A percentile compares a stretch with the other conserved stretches of the same genome.
These are phyloP conservation scores for Beta lomatogona DNA, from an alignment of 179 eudicot species.

Conservation along the genomic window DNA sequence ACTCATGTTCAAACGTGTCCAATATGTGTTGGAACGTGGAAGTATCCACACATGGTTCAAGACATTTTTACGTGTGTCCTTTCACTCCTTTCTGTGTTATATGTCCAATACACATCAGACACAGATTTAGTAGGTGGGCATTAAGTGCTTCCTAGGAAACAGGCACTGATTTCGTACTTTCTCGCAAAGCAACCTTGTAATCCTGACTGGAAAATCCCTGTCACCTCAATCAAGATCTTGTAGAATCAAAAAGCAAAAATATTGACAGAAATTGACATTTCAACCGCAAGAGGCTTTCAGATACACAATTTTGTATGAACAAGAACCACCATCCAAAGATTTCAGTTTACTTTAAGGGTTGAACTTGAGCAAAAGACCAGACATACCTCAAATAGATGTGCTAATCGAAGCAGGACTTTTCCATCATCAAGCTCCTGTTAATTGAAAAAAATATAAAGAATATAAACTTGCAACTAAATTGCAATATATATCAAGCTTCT, in stretches of 20 bases:
- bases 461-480: not conserved
- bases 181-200: not conserved
- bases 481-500: not conserved
- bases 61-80: too few species aligned
- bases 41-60: too few species aligned
- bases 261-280: not conserved
- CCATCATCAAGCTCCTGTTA: slow-evolving; percentile 80
- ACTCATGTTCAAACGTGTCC: too few species aligned
- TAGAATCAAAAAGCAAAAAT: not conserved
- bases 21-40: too few species aligned
- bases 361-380: slow-evolving; percentile 10
- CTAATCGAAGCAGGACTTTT: slow-evolving; percentile 74
- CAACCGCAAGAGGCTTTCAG: not conserved
- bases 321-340: not conserved
- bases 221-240: not conserved
- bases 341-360: not conserved
- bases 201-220: not conserved
- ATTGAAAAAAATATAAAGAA: slow-evolving; percentile 5
- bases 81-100: too few species aligned
- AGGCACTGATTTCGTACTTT: not conserved
- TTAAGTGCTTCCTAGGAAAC: not conserved
- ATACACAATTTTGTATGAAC: not conserved
- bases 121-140: too few species aligned
- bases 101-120: too few species aligned
- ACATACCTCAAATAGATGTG: slow-evolving; percentile 85